Conservation (phyloP, 495 filamentous ascomycete species). For the Penicillium lividum region DNA sequence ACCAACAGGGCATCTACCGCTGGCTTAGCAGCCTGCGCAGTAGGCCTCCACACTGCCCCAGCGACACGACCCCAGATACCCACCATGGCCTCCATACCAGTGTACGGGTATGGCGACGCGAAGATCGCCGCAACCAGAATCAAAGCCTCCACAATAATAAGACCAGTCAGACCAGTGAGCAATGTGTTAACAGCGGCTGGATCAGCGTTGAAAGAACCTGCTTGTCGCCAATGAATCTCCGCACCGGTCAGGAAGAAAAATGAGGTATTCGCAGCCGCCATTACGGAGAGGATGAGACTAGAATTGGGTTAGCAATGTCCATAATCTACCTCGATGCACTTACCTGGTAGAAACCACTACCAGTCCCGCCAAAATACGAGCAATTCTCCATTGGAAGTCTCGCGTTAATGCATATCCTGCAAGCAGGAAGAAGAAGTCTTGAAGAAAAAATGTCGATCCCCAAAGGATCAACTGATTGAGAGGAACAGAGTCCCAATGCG, state of each 20-base stretch:
- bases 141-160: slow-evolving; percentile 34
- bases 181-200: slow-evolving; percentile 39
- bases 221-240: slow-evolving; percentile 45
- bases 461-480: slow-evolving; percentile 20
- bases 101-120: slow-evolving; percentile 24
- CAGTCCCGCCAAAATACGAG: slow-evolving; percentile 12
- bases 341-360: slow-evolving; percentile 18
- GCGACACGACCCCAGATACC: slow-evolving; percentile 25
- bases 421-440: slow-evolving; percentile 25
- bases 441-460: slow-evolving; percentile 33
- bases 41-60: slow-evolving; percentile 16
- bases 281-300: slow-evolving; percentile 36
- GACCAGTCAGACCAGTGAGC: slow-evolving; percentile 41
- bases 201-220: slow-evolving; percentile 35
- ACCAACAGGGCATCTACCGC: not conserved
- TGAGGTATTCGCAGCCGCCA: slow-evolving; percentile 39
- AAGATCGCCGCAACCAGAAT: slow-evolving; percentile 27
- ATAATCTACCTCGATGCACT: not conserved
- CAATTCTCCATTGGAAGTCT: slow-evolving; percentile 11
- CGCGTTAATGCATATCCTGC: slow-evolving; percentile 17
- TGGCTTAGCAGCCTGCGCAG: not conserved
- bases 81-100: slow-evolving; percentile 25
- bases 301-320: not conserved
- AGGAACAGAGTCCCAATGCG: slow-evolving; percentile 27
- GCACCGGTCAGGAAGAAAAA: slow-evolving; percentile 40